phyloP scores from a whole-genome alignment of 306 rosid species.

The Prunus fruticosa region DNA sequence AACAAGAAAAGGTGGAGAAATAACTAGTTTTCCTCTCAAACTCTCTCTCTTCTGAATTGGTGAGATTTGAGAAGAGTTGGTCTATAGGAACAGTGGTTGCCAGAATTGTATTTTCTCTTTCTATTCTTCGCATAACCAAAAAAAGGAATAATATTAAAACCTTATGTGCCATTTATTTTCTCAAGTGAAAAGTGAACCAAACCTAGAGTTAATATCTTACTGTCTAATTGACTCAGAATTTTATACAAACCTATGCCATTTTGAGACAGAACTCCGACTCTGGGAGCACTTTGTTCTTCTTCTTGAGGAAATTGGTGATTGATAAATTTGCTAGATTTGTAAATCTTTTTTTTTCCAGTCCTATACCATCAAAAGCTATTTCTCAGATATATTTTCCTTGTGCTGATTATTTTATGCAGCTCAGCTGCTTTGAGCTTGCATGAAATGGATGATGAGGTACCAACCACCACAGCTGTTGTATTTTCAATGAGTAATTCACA shows the following conservation, averaged over 20 bases:
- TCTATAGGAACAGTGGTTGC: background rate
- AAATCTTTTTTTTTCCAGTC: background rate
- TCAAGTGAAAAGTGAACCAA: background rate
- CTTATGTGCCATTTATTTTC: background rate
- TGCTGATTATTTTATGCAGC: slow-evolving; percentile 49
- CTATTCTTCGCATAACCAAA: background rate
- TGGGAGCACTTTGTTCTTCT: background rate
- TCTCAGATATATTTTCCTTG: slow-evolving; percentile 15
- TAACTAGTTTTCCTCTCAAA: background rate
- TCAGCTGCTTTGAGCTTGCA: slow-evolving; percentile 55
- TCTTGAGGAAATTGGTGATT: background rate
- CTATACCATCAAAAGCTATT: background rate
- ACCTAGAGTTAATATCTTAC: background rate
- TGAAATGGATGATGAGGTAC: slow-evolving; percentile 83
- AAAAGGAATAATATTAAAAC: background rate
- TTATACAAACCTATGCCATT: background rate
- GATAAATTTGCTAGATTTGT: background rate
- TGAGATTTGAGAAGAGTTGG: background rate
- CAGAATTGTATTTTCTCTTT: background rate
- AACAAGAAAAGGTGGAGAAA: background rate
- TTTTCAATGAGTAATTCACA: slow-evolving; percentile 65
- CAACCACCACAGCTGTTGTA: slow-evolving; percentile 78
- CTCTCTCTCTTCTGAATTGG: background rate
- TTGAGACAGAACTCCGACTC: background rate
- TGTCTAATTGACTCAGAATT: background rate